Percentiles rank a stretch among this genome's conserved stretches.
Evolutionary conservation across 2,329 filamentous ascomycete genomes (phyloP).

Genomic region (Exophiala sideris): DNA sequence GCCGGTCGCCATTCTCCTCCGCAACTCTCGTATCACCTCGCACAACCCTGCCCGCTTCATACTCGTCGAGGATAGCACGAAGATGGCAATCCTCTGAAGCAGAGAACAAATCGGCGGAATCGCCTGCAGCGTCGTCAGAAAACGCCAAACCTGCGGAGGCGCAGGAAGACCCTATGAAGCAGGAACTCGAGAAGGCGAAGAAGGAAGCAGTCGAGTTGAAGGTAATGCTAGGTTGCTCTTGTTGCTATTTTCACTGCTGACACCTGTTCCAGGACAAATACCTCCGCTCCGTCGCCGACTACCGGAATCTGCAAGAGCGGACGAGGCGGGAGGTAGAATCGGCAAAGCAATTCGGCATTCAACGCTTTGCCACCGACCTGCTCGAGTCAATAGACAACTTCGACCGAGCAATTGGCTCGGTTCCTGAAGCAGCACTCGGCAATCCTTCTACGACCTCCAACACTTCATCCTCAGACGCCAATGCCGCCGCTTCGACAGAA

Average conservation of each 20-base stretch:
- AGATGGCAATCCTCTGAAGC: conserved; percentile 46
- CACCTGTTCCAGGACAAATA: conserved; percentile 72
- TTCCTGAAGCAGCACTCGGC: conserved; percentile 69
- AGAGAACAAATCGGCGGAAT: conserved; percentile 32
- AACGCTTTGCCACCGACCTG: conserved; percentile 89
- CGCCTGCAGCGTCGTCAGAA: conserved; percentile 44
- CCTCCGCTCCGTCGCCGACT: conserved; percentile 89
- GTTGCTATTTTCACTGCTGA: neutral
- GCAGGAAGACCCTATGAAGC: conserved; percentile 52
- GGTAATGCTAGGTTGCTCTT: conserved; percentile 52
- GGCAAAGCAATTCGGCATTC: conserved; percentile 89
- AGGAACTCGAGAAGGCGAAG: conserved; percentile 66
- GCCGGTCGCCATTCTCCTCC: conserved; percentile 19
- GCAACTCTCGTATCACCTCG: conserved; percentile 16
- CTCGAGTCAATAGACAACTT: conserved; percentile 96
- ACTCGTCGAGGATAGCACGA: conserved; percentile 34
- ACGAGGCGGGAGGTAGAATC: conserved; percentile 84
- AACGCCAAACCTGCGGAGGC: conserved; percentile 40
- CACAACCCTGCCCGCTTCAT: conserved; percentile 29
- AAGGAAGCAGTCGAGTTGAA: conserved; percentile 78
- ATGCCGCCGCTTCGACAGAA: conserved; percentile 39
- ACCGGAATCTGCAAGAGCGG: conserved; percentile 95
- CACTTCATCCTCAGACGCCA: conserved; percentile 20
- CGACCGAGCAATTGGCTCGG: conserved; percentile 81
- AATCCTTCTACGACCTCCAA: conserved; percentile 30